Conservation (phyloP, 2,329 filamentous ascomycete genomes). For the Pleurostoma richardsiae region DNA sequence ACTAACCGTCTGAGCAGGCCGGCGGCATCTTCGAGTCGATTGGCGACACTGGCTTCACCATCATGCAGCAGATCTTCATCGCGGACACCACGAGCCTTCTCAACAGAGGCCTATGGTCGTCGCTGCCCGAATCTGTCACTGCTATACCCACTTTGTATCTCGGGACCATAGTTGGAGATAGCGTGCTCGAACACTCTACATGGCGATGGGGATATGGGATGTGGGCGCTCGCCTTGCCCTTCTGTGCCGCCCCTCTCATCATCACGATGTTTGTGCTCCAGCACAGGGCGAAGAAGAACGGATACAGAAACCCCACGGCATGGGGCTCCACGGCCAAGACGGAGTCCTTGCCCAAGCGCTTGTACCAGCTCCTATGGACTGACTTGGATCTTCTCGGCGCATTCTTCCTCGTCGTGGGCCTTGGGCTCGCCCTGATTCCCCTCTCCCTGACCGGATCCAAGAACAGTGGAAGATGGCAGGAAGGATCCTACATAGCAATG, state of each 20-base stretch:
- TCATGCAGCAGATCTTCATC: conserved; percentile 45
- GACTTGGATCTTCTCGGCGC: conserved; percentile 28
- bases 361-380: conserved; percentile 16
- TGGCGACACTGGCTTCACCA: conserved; percentile 32
- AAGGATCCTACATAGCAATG: conserved; percentile 28
- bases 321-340: conserved; percentile 1
- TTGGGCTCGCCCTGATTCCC: conserved; percentile 27
- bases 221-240: conserved; percentile 32
- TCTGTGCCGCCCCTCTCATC: conserved; percentile 23
- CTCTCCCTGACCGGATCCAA: conserved; percentile 28
- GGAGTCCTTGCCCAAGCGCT: conserved; percentile 12
- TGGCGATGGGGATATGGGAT: conserved; percentile 37
- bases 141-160: conserved; percentile 24
- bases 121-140: conserved; percentile 44
- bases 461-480: conserved; percentile 22
- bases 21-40: conserved; percentile 58
- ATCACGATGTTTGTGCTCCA: conserved; percentile 24
- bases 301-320: conserved; percentile 3
- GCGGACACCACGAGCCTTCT: conserved; percentile 56
- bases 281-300: conserved; percentile 16
- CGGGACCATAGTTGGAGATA: conserved; percentile 24
- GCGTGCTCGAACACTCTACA: conserved; percentile 25
- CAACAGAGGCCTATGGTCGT: conserved; percentile 55
- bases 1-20: conserved; percentile 15
- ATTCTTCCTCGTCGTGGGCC: conserved; percentile 22